phyloP scores from a whole-genome alignment of 257 asterid species.

The Fraxinus pennsylvanica region DNA sequence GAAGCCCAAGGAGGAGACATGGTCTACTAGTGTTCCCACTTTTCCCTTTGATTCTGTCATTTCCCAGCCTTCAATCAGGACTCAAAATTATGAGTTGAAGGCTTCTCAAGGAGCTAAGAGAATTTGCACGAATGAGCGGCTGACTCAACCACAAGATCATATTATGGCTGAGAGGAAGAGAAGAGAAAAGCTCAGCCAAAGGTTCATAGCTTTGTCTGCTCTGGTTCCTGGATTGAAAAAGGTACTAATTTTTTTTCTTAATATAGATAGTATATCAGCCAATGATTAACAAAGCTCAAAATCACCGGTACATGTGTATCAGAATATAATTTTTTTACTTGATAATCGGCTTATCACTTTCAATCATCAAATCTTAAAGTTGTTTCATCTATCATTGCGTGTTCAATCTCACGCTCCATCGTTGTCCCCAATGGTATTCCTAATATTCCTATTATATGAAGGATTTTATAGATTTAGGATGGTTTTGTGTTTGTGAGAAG shows the following conservation, averaged over 20 bases:
- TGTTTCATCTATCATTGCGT: not conserved
- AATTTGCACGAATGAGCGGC: conserved; percentile 30
- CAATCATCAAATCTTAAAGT: not conserved
- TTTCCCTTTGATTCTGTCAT: conserved; percentile 32
- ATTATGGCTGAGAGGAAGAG: conserved; percentile 85
- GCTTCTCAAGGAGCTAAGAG: conserved; percentile 51
- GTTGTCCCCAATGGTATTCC: not conserved
- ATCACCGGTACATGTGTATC: not conserved
- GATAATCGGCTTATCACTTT: not conserved
- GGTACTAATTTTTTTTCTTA: conserved; percentile 32
- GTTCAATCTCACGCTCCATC: not conserved
- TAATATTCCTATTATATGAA: not conserved
- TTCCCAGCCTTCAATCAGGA: conserved; percentile 31
- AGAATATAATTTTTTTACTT: not conserved
- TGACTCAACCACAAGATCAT: conserved; percentile 72
- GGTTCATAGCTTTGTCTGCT: conserved; percentile 79
- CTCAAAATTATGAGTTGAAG: conserved; percentile 42
- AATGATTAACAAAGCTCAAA: not conserved
- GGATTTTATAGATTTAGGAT: not conserved
- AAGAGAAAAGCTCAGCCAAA: conserved; percentile 83
- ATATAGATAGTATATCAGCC: not conserved
- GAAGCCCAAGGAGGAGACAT: conserved; percentile 57
- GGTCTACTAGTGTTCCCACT: conserved; percentile 28
- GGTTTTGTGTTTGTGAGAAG: too few relatives aligned
- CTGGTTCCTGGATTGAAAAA: conserved; percentile 84